Evolutionary conservation across 768 basidiomycete species (phyloP).

Genomic region (Neoboletus magnificus): DNA sequence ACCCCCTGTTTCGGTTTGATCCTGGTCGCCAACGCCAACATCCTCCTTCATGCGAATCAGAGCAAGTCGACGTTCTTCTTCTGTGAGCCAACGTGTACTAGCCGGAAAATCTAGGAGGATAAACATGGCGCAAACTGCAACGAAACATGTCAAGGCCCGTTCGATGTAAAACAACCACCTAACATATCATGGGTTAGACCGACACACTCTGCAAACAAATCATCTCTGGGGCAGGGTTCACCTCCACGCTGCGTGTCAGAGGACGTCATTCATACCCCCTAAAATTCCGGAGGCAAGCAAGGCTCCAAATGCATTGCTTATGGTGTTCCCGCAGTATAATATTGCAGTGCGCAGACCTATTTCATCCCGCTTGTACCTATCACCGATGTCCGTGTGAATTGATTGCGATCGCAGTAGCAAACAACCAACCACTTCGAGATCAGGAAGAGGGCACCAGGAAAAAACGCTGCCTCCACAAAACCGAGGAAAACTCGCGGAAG

Average conservation of each 20-base stretch:
- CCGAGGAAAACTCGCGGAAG: constrained; percentile 53
- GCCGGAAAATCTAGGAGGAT: constrained; percentile 50
- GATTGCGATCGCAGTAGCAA: constrained; percentile 29
- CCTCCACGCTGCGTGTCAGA: constrained; percentile 53
- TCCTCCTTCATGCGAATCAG: constrained; percentile 62
- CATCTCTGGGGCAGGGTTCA: constrained; percentile 24
- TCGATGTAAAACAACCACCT: constrained; percentile 51
- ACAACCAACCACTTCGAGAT: constrained; percentile 32
- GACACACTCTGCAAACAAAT: background rate
- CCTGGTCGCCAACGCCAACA: constrained; percentile 53
- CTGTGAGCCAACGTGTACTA: constrained; percentile 36
- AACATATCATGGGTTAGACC: constrained; percentile 13
- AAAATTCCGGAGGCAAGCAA: constrained; percentile 49
- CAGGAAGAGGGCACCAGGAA: constrained; percentile 42
- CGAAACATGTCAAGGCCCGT: constrained; percentile 42
- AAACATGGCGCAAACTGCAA: constrained; percentile 44
- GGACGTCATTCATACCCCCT: constrained; percentile 43
- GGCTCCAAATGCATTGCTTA: constrained; percentile 55
- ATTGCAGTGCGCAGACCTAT: constrained; percentile 43
- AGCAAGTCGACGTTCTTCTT: constrained; percentile 45
- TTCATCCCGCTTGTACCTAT: constrained; percentile 45
- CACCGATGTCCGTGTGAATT: constrained; percentile 17
- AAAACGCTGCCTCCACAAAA: constrained; percentile 50
- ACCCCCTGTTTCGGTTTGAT: constrained; percentile 43
- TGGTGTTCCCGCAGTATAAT: constrained; percentile 49